Base-by-base conservation (phyloP, 805 yeast species). In the Monosporozyma servazzii region DNA sequence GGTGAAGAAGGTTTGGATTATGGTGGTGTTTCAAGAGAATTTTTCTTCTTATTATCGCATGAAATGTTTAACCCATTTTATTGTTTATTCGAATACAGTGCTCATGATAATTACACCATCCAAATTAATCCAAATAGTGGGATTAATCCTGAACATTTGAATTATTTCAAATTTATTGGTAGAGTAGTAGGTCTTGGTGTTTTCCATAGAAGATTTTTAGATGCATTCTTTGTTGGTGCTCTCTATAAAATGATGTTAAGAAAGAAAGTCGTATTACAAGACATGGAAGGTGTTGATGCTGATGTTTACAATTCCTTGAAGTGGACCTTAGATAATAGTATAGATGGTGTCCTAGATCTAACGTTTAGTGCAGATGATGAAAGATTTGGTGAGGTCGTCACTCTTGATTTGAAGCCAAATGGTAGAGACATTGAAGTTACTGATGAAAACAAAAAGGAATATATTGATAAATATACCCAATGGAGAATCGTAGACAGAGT, bases 1-100 rank as follows among this genome's bases (percentile, higher is more conserved):
- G 99, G 99, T 55, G 99, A 93, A 74, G 99, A 93, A 75, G 99
- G 99, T 70, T 79, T 93, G 63, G 99, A 93, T 75, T 93, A 93
- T 67, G 99, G 99, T 78, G 99, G 99, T 68, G 98, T 93, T 56
- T 88, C 97, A 30, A 80, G 99, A 74, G 99, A 93, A 71, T 93
- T 88, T 70, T 93, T 93, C 84, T 93, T 90, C 73, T 77, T 90
- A 66, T 76, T 93, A 58, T 90, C 98, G 3, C 99, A 93, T 68
- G 98, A 93, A 71, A 93, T 93, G 96, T 93, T 93, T 71, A 90
- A 93, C 68, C 99, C 99, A 56, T 88, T 90, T 70, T 93, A 93
- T 70, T 91, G 99, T 73, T 75, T 93, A 63, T 93, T 93, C 68
- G 97, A 93, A 72, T 93, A 93, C 70, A 89, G 97, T 17, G 95